These are phyloP conservation scores for Cardiospermum halicacabum DNA, from an alignment of 345 rosid genomes.

Conservation along the genomic window DNA sequence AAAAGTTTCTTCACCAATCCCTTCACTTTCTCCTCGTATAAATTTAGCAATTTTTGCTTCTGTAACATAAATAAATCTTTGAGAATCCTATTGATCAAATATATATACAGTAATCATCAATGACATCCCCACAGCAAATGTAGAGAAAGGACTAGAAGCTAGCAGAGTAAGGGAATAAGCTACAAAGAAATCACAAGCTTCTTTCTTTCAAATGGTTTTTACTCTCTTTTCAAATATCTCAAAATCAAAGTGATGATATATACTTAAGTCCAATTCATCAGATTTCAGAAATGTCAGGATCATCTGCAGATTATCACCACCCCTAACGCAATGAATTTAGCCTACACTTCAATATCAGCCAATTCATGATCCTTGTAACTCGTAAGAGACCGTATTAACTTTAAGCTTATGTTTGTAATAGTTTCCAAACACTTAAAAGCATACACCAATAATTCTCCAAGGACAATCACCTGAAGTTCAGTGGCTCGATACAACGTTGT, in stretches of 20 bases:
- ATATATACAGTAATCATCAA: background rate
- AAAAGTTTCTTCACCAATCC: constrained; percentile 72
- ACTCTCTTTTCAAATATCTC: background rate
- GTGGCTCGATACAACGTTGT: constrained; percentile 73
- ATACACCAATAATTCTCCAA: background rate
- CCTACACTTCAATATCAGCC: background rate
- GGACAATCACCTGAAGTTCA: constrained; percentile 57
- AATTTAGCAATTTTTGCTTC: constrained; percentile 58
- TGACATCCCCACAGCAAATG: background rate
- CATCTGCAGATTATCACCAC: background rate
- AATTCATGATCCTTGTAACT: background rate
- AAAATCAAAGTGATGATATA: background rate
- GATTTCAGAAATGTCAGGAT: background rate
- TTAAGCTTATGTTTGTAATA: background rate
- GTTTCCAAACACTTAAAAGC: background rate
- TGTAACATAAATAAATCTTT: constrained; percentile 30
- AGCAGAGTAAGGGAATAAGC: background rate
- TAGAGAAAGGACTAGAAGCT: background rate
- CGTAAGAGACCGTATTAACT: background rate
- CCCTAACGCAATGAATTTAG: background rate
- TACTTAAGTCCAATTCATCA: background rate
- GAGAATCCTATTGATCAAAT: constrained; percentile 3
- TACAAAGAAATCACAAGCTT: background rate
- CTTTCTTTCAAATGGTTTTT: background rate
- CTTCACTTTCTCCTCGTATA: constrained; percentile 67